A percentile compares a stretch with the other conserved stretches of the same genome.
phyloP scores from a whole-genome alignment of 441 rosid species.

The Breynia disticha region DNA sequence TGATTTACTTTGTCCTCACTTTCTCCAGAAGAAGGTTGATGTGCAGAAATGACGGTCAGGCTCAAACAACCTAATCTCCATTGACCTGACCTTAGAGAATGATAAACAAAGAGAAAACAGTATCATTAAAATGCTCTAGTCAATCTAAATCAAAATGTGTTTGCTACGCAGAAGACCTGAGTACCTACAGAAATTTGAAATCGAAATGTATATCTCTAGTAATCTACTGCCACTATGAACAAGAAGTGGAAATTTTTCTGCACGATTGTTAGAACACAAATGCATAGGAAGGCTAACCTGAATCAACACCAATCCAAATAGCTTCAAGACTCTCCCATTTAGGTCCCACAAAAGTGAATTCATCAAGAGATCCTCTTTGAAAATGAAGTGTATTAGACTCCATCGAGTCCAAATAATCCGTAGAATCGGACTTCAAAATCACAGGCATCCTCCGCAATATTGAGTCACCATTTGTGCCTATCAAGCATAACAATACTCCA shows the following conservation, averaged over 20 bases:
- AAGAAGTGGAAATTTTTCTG: too few relatives aligned
- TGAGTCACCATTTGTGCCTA: constrained; percentile 56
- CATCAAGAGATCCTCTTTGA: constrained; percentile 68
- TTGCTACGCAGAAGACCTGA: background rate
- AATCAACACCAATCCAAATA: constrained; percentile 67
- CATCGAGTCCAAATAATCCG: constrained; percentile 14
- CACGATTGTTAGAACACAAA: background rate
- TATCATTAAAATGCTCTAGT: constrained; percentile 5
- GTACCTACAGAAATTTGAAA: too few relatives aligned
- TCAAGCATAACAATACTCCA: constrained; percentile 53
- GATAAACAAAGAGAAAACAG: constrained; percentile 2
- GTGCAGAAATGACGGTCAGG: constrained; percentile 31
- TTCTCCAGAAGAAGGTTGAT: constrained; percentile 18
- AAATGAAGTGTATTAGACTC: constrained; percentile 33
- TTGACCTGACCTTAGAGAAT: constrained; percentile 51
- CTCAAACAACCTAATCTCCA: constrained; percentile 67
- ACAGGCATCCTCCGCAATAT: constrained; percentile 59
- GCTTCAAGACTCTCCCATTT: constrained; percentile 45
- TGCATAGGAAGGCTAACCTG: constrained; percentile 41
- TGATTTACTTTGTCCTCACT: constrained; percentile 15
- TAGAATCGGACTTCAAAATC: constrained; percentile 23
- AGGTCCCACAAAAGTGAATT: constrained; percentile 54
- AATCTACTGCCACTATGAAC: too few relatives aligned
- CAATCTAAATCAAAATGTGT: background rate
- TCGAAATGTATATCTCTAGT: too few relatives aligned